phyloP scores from a whole-genome alignment of 2,329 filamentous ascomycete species.

The Teratosphaeria pseudoeucalypti region DNA sequence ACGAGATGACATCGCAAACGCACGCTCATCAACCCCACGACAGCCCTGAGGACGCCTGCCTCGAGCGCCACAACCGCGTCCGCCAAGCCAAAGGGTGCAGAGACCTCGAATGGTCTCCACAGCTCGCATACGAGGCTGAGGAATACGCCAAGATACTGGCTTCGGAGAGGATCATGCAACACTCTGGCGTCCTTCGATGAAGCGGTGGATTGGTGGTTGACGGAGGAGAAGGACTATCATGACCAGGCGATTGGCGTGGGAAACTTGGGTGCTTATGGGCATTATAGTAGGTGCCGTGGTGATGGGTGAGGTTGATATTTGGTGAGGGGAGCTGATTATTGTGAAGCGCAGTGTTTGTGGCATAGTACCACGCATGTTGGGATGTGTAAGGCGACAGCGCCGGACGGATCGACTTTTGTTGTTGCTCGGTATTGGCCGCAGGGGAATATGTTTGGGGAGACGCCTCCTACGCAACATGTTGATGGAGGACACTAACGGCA shows the following conservation, averaged over 20 bases:
- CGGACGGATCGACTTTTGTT: not conserved
- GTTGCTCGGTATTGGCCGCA: not conserved
- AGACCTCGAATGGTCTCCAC: constrained; percentile 5
- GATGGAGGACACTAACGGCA: too few relatives aligned
- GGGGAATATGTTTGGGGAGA: not conserved
- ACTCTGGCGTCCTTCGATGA: constrained; percentile 11
- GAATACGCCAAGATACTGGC: constrained; percentile 7
- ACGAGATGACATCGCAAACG: not conserved
- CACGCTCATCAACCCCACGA: not conserved
- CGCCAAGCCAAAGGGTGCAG: constrained; percentile 1
- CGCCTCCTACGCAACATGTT: not conserved
- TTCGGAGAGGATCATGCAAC: constrained; percentile 3
- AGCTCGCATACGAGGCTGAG: constrained; percentile 7
- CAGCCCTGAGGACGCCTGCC: not conserved
- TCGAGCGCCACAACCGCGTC: constrained; percentile 5
- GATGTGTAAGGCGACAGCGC: not conserved
- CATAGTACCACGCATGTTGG: not conserved
- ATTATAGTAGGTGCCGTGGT: constrained; percentile 13
- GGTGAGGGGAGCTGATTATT: not conserved
- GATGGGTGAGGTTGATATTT: not conserved
- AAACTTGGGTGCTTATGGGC: constrained; percentile 25
- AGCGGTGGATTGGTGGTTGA: constrained; percentile 25
- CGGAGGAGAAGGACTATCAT: constrained; percentile 26
- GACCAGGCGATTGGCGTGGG: constrained; percentile 27
- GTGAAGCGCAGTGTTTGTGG: not conserved